Evolutionary conservation across 176 grass and related monocot species (phyloP).

Genomic region (Saccharum officinarum): DNA sequence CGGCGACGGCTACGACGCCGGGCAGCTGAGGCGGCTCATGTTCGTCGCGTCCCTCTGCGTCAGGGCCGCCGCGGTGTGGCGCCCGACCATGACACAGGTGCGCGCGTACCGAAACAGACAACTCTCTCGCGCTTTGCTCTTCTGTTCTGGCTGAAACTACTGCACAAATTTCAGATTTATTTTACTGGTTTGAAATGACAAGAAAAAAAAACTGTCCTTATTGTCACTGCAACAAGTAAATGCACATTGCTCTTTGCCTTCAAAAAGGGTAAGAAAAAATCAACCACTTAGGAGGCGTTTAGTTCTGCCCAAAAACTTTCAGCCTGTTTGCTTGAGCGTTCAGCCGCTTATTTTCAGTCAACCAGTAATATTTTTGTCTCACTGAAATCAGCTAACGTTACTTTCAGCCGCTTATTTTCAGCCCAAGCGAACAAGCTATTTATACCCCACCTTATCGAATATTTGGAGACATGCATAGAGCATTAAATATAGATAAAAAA

Average conservation of each 20-base stretch:
- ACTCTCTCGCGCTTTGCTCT: background rate
- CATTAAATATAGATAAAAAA: no score
- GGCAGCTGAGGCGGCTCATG: conserved; percentile 72
- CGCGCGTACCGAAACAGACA: background rate
- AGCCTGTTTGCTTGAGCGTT: no score
- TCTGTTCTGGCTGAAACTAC: background rate
- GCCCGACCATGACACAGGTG: conserved; percentile 96
- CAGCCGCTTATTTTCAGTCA: no score
- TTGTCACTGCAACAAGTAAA: background rate
- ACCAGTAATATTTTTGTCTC: no score
- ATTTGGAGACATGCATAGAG: no score
- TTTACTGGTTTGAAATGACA: background rate
- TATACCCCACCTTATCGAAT: no score
- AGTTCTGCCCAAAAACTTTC: no score
- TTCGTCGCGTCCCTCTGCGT: conserved; percentile 90
- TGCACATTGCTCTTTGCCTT: background rate
- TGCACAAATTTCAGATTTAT: background rate
- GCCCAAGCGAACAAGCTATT: no score
- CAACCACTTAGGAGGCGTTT: no score
- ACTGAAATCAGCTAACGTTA: no score
- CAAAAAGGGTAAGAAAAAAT: background rate
- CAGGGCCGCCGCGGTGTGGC: conserved; percentile 57
- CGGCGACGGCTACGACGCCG: conserved; percentile 68
- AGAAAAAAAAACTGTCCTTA: background rate
- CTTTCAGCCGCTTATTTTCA: no score